Evolutionary conservation across 495 filamentous ascomycete species (phyloP), one percentile per base, ranked within the genome.

Genomic region (Trichoderma reesei): DNA sequence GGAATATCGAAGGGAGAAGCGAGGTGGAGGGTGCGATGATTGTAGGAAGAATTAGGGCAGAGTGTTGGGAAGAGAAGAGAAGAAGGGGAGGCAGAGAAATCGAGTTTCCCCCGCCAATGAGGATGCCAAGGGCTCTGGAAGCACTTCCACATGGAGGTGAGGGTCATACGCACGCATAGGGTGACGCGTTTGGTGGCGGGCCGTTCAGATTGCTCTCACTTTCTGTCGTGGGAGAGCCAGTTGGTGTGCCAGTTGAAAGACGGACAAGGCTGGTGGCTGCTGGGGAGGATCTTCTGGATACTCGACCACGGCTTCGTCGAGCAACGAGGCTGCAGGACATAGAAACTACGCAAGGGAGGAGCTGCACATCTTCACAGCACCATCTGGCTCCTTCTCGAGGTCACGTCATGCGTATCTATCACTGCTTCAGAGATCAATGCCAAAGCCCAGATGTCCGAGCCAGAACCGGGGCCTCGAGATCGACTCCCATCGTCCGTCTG

Each of bases 381-480:
- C 38, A 34, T 14, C 16, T 56, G 51, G 10, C 20, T 56, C 51
- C 10, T 56, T 34, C 31, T 14, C 5, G 11, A 13, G 26, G 11
- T 10, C 16, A 14, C 13, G 26, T 11, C 3, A n/a, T 26, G 9
- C 9, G 10, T 33, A 14, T 34, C 26, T 56, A 56, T 56, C 51
- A 33, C 7, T 26, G 31, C 20, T 31, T 26, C 16, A 7, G 5
- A 34, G 51, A 56, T 56, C 26, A 16, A 34, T 31, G 31, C 31
- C 31, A 56, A 34, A 56, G 26, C 26, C 51, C 51, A 56, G 51
- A 56, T 56, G 51, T 56, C 51, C 51, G 51, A 56, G 33, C 26
- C 26, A 56, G 51, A 33, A 5, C 51, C 5, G 1, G 26, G 14
- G 7, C 11, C 7, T 56, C 51, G 51, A 31, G 51, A 56, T 56